Evolutionary conservation across 306 rosid genomes (phyloP).

Genomic region (Gleditsia sinensis): DNA sequence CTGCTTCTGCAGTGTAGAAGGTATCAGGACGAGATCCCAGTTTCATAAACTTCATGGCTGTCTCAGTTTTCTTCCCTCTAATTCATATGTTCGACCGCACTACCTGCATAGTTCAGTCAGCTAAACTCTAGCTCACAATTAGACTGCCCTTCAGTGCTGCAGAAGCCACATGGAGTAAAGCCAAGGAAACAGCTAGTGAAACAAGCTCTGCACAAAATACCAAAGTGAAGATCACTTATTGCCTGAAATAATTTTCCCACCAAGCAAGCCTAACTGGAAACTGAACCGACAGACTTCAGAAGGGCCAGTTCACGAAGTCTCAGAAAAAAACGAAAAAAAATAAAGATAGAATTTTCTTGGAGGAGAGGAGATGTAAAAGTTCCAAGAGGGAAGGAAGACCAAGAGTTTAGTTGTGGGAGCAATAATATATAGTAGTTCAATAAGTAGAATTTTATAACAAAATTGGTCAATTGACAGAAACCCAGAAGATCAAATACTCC

Average conservation of each 20-base stretch:
- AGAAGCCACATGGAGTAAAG: constrained; percentile 41
- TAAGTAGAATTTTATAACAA: constrained; percentile 43
- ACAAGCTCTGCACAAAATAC: constrained; percentile 43
- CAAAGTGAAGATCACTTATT: constrained; percentile 42
- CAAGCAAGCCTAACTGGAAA: constrained; percentile 36
- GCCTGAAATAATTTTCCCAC: constrained; percentile 42
- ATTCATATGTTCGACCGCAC: constrained; percentile 44
- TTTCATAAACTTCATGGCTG: constrained; percentile 97
- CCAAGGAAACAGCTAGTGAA: constrained; percentile 32
- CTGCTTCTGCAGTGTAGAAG: constrained; percentile 78
- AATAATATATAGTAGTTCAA: constrained; percentile 52
- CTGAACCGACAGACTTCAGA: constrained; percentile 38
- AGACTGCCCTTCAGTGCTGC: constrained; percentile 34
- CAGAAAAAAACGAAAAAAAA: constrained; percentile 8
- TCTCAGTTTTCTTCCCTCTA: constrained; percentile 34
- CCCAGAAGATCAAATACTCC: constrained; percentile 58
- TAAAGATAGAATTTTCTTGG: constrained; percentile 49
- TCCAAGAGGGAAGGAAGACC: constrained; percentile 53
- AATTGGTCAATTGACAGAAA: constrained; percentile 58
- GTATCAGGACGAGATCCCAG: constrained; percentile 98
- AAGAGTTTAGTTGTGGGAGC: constrained; percentile 49
- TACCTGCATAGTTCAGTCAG: constrained; percentile 41
- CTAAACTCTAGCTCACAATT: constrained; percentile 16
- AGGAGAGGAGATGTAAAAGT: constrained; percentile 55
- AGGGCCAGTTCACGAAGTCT: constrained; percentile 39